These are phyloP conservation scores for Colletotrichum sp. DNA, from an alignment of 2,329 filamentous ascomycete species.

Conservation along the genomic window DNA sequence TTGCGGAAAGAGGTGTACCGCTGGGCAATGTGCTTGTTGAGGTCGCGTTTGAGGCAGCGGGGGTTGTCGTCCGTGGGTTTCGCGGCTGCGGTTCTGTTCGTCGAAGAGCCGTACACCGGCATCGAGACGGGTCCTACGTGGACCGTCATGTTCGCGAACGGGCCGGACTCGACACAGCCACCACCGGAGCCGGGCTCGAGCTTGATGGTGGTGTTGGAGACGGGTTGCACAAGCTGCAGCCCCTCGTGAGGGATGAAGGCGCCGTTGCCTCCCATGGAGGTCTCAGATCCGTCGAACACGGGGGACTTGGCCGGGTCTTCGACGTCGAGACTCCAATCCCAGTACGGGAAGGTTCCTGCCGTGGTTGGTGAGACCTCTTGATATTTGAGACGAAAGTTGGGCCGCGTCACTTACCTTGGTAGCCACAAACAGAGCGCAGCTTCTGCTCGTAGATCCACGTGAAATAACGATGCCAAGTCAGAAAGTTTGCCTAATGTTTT, in stretches of 20 bases:
- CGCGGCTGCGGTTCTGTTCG: not conserved
- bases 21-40: slow-evolving; percentile 25
- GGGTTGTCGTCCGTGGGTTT: slow-evolving; percentile 41
- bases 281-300: slow-evolving; percentile 44
- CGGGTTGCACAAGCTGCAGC: slow-evolving; percentile 1
- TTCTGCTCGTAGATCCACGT: slow-evolving; percentile 23
- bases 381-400: not conserved
- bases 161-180: slow-evolving; percentile 42
- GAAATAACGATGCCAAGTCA: slow-evolving; percentile 27
- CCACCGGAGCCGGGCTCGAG: slow-evolving; percentile 53
- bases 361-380: not conserved
- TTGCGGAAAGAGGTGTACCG: slow-evolving; percentile 23
- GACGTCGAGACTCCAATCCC: slow-evolving; percentile 23
- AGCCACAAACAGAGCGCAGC: slow-evolving; percentile 26
- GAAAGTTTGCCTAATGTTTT: slow-evolving; percentile 1
- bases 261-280: slow-evolving; percentile 42
- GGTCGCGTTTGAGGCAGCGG: slow-evolving; percentile 45
- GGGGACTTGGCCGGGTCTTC: slow-evolving; percentile 32
- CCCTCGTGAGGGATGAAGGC: slow-evolving; percentile 30
- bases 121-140: slow-evolving; percentile 38
- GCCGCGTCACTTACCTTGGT: slow-evolving; percentile 21
- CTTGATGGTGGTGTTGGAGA: slow-evolving; percentile 24
- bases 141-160: slow-evolving; percentile 42
- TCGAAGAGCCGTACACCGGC: slow-evolving; percentile 13
- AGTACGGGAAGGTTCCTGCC: slow-evolving; percentile 18